Conservation (phyloP, 1,139 yeast genomes). For the Hansenula lynferdii region DNA sequence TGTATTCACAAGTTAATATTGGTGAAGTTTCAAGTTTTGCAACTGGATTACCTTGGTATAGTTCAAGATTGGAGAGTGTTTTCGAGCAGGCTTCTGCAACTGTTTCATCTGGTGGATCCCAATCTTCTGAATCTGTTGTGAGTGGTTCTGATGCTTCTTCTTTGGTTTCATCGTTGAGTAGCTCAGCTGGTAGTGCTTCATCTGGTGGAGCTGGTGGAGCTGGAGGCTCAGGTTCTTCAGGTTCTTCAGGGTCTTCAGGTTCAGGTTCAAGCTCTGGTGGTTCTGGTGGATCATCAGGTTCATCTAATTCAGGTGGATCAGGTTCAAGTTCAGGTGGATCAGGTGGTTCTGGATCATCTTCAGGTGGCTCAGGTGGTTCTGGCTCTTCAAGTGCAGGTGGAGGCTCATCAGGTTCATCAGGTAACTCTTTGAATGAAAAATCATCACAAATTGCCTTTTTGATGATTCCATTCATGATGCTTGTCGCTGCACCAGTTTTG, state of each 20-base stretch:
- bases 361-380: background rate
- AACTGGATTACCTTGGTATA: slow-evolving; percentile 40
- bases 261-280: background rate
- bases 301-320: background rate
- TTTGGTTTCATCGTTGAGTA: slow-evolving; percentile 34
- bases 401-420: background rate
- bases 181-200: background rate
- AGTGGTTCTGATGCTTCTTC: slow-evolving; percentile 10
- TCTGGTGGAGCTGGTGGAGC: too few relatives aligned
- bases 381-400: background rate
- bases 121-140: slow-evolving; percentile 9
- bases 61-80: slow-evolving; percentile 29
- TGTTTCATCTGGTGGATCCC: slow-evolving; percentile 21
- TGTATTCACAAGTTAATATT: slow-evolving; percentile 24
- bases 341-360: background rate
- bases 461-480: background rate
- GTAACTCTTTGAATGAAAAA: background rate
- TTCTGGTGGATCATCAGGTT: background rate
- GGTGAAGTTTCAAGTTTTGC: slow-evolving; percentile 29
- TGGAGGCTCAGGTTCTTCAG: too few relatives aligned
- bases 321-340: background rate
- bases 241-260: background rate
- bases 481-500: background rate
- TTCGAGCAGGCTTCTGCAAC: slow-evolving; percentile 24
- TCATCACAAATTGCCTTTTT: background rate